Evolutionary conservation across 805 yeast species (phyloP).

Genomic region (Saturnispora dispora): DNA sequence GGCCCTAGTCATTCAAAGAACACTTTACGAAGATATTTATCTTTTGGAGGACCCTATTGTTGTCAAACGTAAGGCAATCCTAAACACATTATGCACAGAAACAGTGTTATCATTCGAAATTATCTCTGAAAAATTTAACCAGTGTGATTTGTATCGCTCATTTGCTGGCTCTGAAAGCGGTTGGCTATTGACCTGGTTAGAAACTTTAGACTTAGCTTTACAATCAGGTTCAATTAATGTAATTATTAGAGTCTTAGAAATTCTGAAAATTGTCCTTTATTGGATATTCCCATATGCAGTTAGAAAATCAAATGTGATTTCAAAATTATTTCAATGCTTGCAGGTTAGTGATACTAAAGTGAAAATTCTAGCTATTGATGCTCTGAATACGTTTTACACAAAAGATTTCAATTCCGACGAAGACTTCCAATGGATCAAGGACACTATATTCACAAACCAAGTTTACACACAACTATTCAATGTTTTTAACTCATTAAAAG

Average conservation of each 20-base stretch:
- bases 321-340: constrained; percentile 52
- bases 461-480: constrained; percentile 63
- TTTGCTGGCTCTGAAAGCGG: constrained; percentile 72
- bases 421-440: constrained; percentile 73
- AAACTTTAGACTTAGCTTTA: constrained; percentile 38
- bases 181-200: constrained; percentile 80
- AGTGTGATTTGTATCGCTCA: constrained; percentile 49
- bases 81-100: constrained; percentile 78
- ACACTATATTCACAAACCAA: constrained; percentile 61
- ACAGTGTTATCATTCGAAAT: constrained; percentile 65
- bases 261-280: constrained; percentile 80
- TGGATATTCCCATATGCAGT: constrained; percentile 83
- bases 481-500: constrained; percentile 52
- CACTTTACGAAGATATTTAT: constrained; percentile 88
- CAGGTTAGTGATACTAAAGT: constrained; percentile 51
- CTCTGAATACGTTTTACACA: constrained; percentile 81
- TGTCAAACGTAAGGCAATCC: constrained; percentile 61
- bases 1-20: constrained; percentile 67
- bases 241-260: constrained; percentile 62
- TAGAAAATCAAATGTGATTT: constrained; percentile 54
- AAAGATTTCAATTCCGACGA: constrained; percentile 56
- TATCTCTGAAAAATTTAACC: constrained; percentile 54
- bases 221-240: constrained; percentile 12
- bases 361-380: constrained; percentile 79
- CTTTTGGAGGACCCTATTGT: constrained; percentile 88